Base-by-base conservation (phyloP, 441 rosid species). In the Brassica hybrid region DNA sequence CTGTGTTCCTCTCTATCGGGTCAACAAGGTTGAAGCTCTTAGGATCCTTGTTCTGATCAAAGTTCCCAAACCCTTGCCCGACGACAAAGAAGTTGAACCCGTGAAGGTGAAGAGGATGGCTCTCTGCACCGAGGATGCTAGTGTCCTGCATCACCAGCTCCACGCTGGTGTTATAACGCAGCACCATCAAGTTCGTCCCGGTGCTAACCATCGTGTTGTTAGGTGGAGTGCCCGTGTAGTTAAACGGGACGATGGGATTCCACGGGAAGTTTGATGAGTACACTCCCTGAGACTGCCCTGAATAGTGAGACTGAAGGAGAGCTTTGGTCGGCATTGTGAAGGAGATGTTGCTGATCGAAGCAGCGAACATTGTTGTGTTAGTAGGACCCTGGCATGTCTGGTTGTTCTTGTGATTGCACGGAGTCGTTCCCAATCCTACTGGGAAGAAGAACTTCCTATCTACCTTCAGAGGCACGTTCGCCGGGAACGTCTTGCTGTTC, bases 301-400 rank as follows among this genome's bases (percentile, higher is more conserved):
- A 72, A 68, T 77, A 86, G 64, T 89, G 93, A 36, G 96, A 76
- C 16, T 91, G 92, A 45, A 91, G 93, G 11, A 93, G 80, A 71
- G 94, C 91, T 61, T 84, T 84, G 10, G 87, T 86, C 41, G 97
- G 94, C 92, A 85, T 81, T 18, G 70, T 78, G 79, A 93, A 91
- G 6, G 96, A 93, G 18, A 88, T 79, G 65, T 88, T 86, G 65
- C 85, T 88, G 65, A 88, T 70, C 1, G 89, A 79, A 48, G 91
- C 91, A 21, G 86, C 84, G 72, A 88, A 85, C 83, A 68, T 86
- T 68, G 89, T 88, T 16, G 83, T 81, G 75, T 86, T 88, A 3
- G 93, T 86, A 1, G 94, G 96, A 3, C 94, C 93, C 52, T 88
- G 93, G 72, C 96, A 93, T n/a, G 94, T 91, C 78, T 84, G 85